phyloP scores from a whole-genome alignment of 2,329 filamentous ascomycete genomes.

The Pezicula rhizophila region DNA sequence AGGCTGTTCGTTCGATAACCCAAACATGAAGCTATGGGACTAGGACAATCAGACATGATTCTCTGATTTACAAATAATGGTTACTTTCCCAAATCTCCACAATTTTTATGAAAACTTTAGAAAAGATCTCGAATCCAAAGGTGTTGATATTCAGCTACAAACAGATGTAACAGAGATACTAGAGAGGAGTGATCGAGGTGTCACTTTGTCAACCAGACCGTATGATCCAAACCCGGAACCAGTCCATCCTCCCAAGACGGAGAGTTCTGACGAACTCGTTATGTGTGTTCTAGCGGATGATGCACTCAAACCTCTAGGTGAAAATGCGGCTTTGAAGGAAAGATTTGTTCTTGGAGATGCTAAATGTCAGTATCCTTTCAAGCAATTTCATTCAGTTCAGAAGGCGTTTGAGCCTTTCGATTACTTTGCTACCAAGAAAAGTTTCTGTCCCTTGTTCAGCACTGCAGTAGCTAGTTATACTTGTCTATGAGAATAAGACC shows the following conservation, averaged over 20 bases:
- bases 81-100: conserved; percentile 57
- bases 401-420: too few species aligned
- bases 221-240: conserved; percentile 43
- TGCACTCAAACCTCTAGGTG: conserved; percentile 52
- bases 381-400: too few species aligned
- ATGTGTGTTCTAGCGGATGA: conserved; percentile 61
- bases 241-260: conserved; percentile 35
- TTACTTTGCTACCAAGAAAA: too few species aligned
- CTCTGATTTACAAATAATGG: conserved; percentile 57
- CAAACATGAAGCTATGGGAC: conserved; percentile 54
- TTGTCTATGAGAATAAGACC: too few species aligned
- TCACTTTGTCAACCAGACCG: conserved; percentile 42
- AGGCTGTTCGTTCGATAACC: conserved; percentile 51
- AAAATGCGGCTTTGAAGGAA: conserved; percentile 54
- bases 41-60: conserved; percentile 49
- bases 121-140: conserved; percentile 44
- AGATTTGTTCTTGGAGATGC: conserved; percentile 64
- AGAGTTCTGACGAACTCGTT: conserved; percentile 60
- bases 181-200: conserved; percentile 43
- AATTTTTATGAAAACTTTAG: conserved; percentile 57
- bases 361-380: conserved; percentile 31
- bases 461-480: too few species aligned
- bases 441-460: too few species aligned
- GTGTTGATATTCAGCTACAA: conserved; percentile 49
- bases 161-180: conserved; percentile 50